Base-by-base conservation (phyloP, 2,329 filamentous ascomycete species). In the Fusarium oxysporum region DNA sequence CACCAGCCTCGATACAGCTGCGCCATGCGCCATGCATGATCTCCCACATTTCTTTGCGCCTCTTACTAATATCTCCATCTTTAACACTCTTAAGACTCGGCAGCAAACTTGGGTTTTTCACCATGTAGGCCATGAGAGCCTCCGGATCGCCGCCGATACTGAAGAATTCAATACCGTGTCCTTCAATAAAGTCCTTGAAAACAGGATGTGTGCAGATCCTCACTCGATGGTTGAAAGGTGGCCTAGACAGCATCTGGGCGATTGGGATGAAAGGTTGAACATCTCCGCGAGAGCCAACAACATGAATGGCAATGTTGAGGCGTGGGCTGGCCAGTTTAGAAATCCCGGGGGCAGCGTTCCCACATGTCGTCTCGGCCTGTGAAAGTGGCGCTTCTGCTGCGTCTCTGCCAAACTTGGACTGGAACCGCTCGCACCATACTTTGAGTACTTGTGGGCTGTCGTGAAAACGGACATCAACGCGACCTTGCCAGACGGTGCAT, bases 121-220 rank as follows among this genome's bases (percentile, higher is more conserved):
- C 82, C 82, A 83, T 83, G 71, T 82, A 83, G 5, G 37, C 37
- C 37, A 40, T 40, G 4, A 40, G 37, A 3, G 37, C 37, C 17
- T 40, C 37, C 10, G 37, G 37, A 12, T 40, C 37, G 80, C 77
- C 81, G 81, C 88, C 88, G 21, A 90, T 89, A 19, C 82, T 82
- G 74, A 86, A 90, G 74, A 90, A 90, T 62, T 89, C 88, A 11
- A 90, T 76, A 0, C 85, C 86, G 28, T 85, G 82, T 8, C 82
- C 80, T 44, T 84, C 80, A 23, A 90, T 86, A 45, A 90, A 89
- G 8, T 85, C 79, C 57, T 85, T 83, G 73, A 90, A 90, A 9
- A 84, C 82, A 19, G 82, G 73, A 72, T 90, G 89, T 1, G 89
- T 90, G 30, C 87, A 88, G 11, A 90, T 80, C 8, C 89, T 85